Percentiles rank a stretch among this genome's conserved stretches.
Conservation (phyloP, 2,329 filamentous ascomycete species). For the Claviceps cyperi region DNA sequence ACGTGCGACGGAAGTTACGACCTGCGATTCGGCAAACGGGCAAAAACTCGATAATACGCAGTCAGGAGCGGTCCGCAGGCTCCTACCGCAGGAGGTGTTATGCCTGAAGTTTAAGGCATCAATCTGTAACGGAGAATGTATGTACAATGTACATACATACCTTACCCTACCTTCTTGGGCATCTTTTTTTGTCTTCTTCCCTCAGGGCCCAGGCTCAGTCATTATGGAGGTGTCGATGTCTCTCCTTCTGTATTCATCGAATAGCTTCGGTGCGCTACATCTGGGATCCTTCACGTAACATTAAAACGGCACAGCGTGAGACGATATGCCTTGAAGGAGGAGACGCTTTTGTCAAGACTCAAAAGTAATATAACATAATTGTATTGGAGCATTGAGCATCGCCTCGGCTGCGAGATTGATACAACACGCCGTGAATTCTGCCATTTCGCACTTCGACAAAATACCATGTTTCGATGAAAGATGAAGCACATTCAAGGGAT, state of each 20-base stretch:
- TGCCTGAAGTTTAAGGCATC: neutral
- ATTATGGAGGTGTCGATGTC: too few relatives aligned
- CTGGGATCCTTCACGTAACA: neutral
- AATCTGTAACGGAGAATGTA: neutral
- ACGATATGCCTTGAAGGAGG: too few relatives aligned
- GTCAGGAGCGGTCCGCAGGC: neutral
- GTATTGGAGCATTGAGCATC: too few relatives aligned
- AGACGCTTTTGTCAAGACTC: too few relatives aligned
- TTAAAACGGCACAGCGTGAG: too few relatives aligned
- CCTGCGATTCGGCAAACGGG: neutral
- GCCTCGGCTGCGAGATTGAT: too few relatives aligned
- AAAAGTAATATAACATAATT: too few relatives aligned
- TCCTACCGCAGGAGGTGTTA: neutral
- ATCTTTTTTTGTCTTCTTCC: neutral
- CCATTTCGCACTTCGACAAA: too few relatives aligned
- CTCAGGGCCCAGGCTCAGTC: neutral
- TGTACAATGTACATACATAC: too few relatives aligned
- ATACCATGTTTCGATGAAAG: too few relatives aligned
- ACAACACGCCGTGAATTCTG: too few relatives aligned
- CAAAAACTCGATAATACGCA: conserved; percentile 1
- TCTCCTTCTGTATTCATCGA: neutral
- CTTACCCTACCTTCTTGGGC: neutral
- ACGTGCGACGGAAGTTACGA: conserved; percentile 9
- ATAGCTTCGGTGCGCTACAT: neutral
- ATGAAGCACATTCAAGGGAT: too few relatives aligned